Base-by-base conservation (phyloP, 768 basidiomycete species). In the Psilocybe cyanescens region DNA sequence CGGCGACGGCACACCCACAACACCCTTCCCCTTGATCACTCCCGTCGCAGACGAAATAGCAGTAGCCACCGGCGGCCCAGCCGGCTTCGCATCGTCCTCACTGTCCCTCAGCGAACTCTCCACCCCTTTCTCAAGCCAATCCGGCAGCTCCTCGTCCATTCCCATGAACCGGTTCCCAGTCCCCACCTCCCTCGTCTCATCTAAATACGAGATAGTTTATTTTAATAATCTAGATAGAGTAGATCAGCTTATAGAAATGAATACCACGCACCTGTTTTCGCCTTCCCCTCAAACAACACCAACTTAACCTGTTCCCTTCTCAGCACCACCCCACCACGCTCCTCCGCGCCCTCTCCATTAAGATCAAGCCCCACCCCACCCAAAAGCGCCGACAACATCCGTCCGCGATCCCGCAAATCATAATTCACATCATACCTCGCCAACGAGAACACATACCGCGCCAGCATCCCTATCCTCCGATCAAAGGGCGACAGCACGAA, bases 401-500 rank as follows among this genome's bases (percentile, higher is more conserved):
- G 84, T 4, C 87, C 89, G 28, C 96, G 88, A 72, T 99, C 97
- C 33, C 97, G 84, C 35, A 99, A 90, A 68, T 97, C 94, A 74
- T 93, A 97, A 68, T 91, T 87, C 17, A 77, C 67, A 74, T 99
- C 97, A 74, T 96, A 99, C 58, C 91, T 83, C 2, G 95, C 96
- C 17, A 97, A 83, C 2, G 85, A 83, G 60, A 97, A 86, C 17
- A 95, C 84, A 70, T 99, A 92, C 50, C 80, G 82, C 60, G 79
- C 80, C 47, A 95, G 78, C 7, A 88, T 80, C 2, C 70, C 72
- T 0, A 93, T 63, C 17, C 77, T 78, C 57, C 70, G 68, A 67
- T 86, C 78, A 16, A 76, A 71, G n/a, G 88, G 85, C 54, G 81
- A 84, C 29, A 95, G 78, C 17, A 92, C 83, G 58, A 92, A 76